Percentiles rank a stretch among this genome's conserved stretches.
These are phyloP conservation scores for Dryadomyces sulphureus DNA, from an alignment of 2,329 filamentous ascomycete genomes.

Conservation along the genomic window DNA sequence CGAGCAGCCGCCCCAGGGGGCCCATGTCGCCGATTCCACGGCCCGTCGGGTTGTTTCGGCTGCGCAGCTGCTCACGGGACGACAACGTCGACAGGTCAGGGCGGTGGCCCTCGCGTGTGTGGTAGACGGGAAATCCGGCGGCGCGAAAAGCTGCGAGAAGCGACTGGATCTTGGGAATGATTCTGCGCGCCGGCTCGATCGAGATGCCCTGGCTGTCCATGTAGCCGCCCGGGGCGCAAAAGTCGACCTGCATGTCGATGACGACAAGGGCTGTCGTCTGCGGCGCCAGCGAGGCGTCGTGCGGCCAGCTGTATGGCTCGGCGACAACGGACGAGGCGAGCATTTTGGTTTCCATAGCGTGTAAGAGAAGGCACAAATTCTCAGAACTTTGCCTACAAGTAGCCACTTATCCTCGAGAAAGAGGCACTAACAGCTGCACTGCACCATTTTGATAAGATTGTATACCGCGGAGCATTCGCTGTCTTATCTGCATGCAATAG, in stretches of 20 bases:
- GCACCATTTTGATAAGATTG: no score
- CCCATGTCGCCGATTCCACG: slow-evolving; percentile 6
- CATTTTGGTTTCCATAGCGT: background rate
- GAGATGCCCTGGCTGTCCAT: slow-evolving; percentile 6
- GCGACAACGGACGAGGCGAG: background rate
- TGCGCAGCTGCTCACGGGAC: slow-evolving; percentile 1
- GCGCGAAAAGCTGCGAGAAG: slow-evolving; percentile 2
- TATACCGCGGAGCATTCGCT: no score
- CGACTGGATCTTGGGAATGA: slow-evolving; percentile 3
- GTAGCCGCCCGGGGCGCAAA: slow-evolving; percentile 6
- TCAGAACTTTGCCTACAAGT: no score
- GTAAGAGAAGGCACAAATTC: no score
- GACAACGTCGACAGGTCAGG: slow-evolving; percentile 7
- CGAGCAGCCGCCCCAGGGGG: slow-evolving; percentile 5
- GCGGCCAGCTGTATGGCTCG: slow-evolving; percentile 7
- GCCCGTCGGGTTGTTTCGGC: slow-evolving; percentile 5
- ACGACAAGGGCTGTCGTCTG: slow-evolving; percentile 3
- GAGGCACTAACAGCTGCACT: no score
- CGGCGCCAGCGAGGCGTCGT: slow-evolving; percentile 1
- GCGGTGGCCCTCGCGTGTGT: slow-evolving; percentile 8
- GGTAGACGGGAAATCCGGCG: slow-evolving; percentile 4
- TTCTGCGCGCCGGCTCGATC: slow-evolving; percentile 4
- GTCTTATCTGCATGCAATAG: no score
- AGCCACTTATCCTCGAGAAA: no score
- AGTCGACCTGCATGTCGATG: slow-evolving; percentile 9